Evolutionary conservation across 1,284 basidiomycete genomes (phyloP), one percentile per base, ranked within the genome.

Genomic region (Cronartium ribicola): DNA sequence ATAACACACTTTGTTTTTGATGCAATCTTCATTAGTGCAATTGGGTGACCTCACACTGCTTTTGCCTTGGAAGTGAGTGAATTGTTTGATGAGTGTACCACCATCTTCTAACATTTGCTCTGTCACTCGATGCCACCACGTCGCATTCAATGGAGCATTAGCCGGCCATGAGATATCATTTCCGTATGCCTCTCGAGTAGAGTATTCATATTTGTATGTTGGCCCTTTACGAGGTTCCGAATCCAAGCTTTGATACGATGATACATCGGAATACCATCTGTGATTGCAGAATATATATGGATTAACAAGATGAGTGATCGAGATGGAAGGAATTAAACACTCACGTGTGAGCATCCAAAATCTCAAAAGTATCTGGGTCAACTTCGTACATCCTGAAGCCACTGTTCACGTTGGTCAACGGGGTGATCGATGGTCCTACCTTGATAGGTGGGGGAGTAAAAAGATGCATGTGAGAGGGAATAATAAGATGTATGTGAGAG

Each of bases 41-140:
- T 85, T 75, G 8, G 83, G 80, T 39, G 85, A 85, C 61, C 82
- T 83, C 29, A 85, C 80, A 6, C 87, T 88, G 72, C 85, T 84
- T 80, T 91, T 90, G 62, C 89, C 88, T 80, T 91, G 89, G 78
- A 87, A 85, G 0, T 84, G 85, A 76, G 87, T 89, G 83, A 90
- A 91, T 29, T 82, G n/a, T 7, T 22, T 36, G n/a, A 62, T 39
- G 7, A 62, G 39, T 4, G 29, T 62, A 13, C 60, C 60, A 62
- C 39, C n/a, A 62, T 62, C 60, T 62, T 62, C 39, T 11, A 62
- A 40, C 65, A 66, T 66, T 36, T 51, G 6, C 39, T 87, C 85
- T 0, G 87, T 87, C 4, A 88, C 82, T 71, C 82, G 80, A 77
- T 88, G 87, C 87, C 87, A 88, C 81, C 88, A 88, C 13, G 84